Conservation (phyloP, 2,329 filamentous ascomycete species). For the Zopfia rhizophila region DNA sequence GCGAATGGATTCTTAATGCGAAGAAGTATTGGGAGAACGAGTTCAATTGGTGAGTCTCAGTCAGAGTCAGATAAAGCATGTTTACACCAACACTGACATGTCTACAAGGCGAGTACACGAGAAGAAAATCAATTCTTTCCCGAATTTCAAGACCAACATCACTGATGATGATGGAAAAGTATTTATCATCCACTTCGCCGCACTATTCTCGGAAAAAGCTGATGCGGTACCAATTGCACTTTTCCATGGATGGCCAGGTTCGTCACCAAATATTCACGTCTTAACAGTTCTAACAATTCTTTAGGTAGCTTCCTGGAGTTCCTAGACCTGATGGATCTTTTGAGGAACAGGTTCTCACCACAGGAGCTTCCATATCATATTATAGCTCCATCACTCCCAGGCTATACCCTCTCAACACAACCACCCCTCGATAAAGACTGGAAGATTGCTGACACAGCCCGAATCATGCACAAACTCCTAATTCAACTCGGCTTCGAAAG, state of each 20-base stretch:
- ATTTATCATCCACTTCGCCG: conserved; percentile 64
- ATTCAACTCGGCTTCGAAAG: conserved; percentile 61
- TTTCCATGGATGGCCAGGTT: conserved; percentile 66
- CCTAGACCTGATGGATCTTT: conserved; percentile 59
- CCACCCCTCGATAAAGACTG: conserved; percentile 61
- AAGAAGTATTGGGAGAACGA: conserved; percentile 41
- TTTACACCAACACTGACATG: conserved; percentile 14
- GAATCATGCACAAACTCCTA: conserved; percentile 64
- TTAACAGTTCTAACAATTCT: conserved; percentile 15
- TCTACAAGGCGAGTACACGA: conserved; percentile 50
- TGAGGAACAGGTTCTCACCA: conserved; percentile 61
- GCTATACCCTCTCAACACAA: conserved; percentile 62
- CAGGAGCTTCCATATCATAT: conserved; percentile 66
- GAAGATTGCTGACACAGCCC: conserved; percentile 51
- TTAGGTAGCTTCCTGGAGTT: conserved; percentile 68
- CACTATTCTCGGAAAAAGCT: conserved; percentile 62
- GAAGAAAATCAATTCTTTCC: conserved; percentile 60
- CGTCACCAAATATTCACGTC: neutral
- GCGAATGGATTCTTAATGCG: conserved; percentile 40
- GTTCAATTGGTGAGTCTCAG: conserved; percentile 47
- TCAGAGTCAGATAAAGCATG: conserved; percentile 3
- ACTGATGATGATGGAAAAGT: conserved; percentile 50
- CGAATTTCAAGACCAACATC: conserved; percentile 60
- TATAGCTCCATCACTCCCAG: conserved; percentile 66
- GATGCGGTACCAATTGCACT: conserved; percentile 63